Evolutionary conservation across 768 basidiomycete genomes (phyloP), one percentile per base, ranked within the genome.

Genomic region (Mycena indigotica): DNA sequence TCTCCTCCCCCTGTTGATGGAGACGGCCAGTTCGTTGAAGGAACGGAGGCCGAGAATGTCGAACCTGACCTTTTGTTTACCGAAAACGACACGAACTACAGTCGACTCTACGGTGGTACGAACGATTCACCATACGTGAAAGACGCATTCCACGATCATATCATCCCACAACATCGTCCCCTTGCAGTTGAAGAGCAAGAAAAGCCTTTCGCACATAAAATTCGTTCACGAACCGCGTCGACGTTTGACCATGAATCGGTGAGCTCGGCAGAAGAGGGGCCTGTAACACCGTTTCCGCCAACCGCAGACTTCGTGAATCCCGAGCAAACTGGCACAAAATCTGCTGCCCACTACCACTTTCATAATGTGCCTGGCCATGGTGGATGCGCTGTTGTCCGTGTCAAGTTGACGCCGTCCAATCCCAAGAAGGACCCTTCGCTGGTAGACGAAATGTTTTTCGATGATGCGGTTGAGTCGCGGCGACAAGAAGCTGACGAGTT

Each of bases 71-170:
- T 99, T 30, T 72, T 98, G 17, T 99, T 99, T 72, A 95, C 95
- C 15, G 96, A 98, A 66, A 99, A 98, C 72, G 92, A 98, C 69
- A 97, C 96, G 60, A 99, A 99, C 79, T 96, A 89, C 71, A 81
- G 81, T 68, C 84, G 97, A 53, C 80, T 99, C 24, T 99, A 98
- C 70, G 89, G 88, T 21, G 95, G 91, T 5, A 77, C 86, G 63
- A 99, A 99, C 76, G 78, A 82, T 51, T 86, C 87, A 0, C 81
- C 83, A 2, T 95, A 87, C 67, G 91, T 91, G 67, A 99, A 99
- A 75, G 97, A 99, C 68, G 95, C 91, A 12, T 99, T 99, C 80
- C 96, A 99, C 66, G 95, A 99, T 72, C 93, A 98, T 71, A 93
- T 99, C 70, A 88, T 99, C 63, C 86, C 86, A 1, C 80, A 80